Conservation (phyloP, 2,329 filamentous ascomycete genomes). For the Penicillium capsulatum region DNA sequence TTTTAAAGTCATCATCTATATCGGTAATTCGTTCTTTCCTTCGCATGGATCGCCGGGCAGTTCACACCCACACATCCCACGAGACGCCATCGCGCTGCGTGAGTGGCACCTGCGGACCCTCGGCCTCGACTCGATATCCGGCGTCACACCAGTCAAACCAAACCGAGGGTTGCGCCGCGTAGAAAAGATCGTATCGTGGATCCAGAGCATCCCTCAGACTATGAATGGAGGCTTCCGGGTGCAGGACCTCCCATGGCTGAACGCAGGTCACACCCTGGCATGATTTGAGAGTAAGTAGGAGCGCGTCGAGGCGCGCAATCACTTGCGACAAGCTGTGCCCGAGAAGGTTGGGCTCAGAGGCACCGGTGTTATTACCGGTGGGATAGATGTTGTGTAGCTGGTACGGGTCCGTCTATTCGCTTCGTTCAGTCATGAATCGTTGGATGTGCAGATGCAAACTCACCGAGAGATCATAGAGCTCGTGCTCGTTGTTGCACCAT, state of each 20-base stretch:
- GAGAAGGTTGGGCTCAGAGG: constrained; percentile 13
- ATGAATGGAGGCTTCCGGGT: constrained; percentile 28
- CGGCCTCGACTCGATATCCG: constrained; percentile 36
- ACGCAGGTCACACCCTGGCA: constrained; percentile 36
- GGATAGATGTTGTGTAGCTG: constrained; percentile 35
- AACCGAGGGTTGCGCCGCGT: constrained; percentile 30
- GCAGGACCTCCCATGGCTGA: constrained; percentile 37
- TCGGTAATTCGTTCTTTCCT: too few relatives aligned
- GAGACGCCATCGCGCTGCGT: constrained; percentile 18
- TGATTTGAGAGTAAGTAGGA: constrained; percentile 39
- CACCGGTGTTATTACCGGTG: not conserved
- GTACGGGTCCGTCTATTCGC: constrained; percentile 33
- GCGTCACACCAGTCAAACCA: constrained; percentile 34
- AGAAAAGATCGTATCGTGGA: constrained; percentile 31
- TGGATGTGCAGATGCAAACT: not conserved
- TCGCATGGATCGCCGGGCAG: too few relatives aligned
- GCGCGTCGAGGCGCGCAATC: constrained; percentile 31
- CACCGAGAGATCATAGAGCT: constrained; percentile 39
- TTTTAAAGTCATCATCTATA: too few relatives aligned
- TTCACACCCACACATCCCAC: constrained; percentile 25
- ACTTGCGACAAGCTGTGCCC: constrained; percentile 19
- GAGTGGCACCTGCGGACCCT: constrained; percentile 31
- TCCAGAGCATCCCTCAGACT: constrained; percentile 33
- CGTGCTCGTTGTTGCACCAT: constrained; percentile 41
- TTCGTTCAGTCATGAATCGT: not conserved